Evolutionary conservation across 129 eudicot genomes (phyloP), one percentile per base, ranked within the genome.

Genomic region (Helianthus annuus): DNA sequence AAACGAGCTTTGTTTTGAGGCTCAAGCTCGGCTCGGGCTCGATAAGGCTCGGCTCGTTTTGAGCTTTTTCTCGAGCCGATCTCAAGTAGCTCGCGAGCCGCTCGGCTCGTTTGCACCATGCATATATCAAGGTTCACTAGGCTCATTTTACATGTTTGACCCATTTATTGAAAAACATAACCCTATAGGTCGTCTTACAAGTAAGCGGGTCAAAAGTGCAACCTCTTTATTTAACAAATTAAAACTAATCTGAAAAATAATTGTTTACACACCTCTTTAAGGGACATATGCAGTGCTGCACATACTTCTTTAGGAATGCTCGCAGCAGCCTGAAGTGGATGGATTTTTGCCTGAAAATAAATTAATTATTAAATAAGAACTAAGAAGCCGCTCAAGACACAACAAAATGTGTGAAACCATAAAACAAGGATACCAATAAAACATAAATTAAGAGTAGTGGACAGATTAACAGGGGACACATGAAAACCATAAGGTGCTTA

Each of bases 291-390:
- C 79, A 94, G 67, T 51, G 89, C 82, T 71, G 51, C 79, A 78
- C 85, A 87, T 73, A 69, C 78, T 66, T 90, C 98, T 83, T 84
- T 86, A 63, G 98, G 81, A 34, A 94, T 78, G 83, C 84, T 84
- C 54, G 93, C 76, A 68, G 96, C 90, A 66, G 38, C 77, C 74
- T 90, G 97, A 70, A 75, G 69, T 14, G 98, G 98, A 77, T 94
- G 98, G 45, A 90, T 90, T 83, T 82, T 88, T 69, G 98, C 97
- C 98, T 94, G 86, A 46, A 57, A 66, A 13, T 39, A 39, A 45
- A 55, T 15, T 13, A 45, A 34, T 48, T n/a, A 22, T 16, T 13
- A n/a, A 44, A 19, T 64, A 19, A 17, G 54, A 73, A 19, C 16
- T n/a, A 29, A 8, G 24, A 69, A 69, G 48, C 13, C 14, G 36